Evolutionary conservation across 306 rosid genomes (phyloP), one percentile per base, ranked within the genome.

Genomic region (Casuarina glauca): DNA sequence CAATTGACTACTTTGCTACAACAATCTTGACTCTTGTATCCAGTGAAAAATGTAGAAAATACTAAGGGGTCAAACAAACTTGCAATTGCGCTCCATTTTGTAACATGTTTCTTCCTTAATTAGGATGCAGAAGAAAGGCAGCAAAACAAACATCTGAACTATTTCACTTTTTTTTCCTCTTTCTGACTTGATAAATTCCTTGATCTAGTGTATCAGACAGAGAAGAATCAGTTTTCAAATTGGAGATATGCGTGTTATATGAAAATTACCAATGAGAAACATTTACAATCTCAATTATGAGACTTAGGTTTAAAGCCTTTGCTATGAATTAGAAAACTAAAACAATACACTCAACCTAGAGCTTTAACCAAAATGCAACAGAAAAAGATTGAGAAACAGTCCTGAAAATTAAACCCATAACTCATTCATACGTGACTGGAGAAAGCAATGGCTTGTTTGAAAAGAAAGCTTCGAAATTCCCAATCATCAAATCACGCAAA

Each of bases 391-490:
- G 62, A 73, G 17, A 69, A 26, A 43, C 71, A 0, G 32, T 39
- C 45, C 45, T n/a, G 19, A 17, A 13, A 46, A 42, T 1, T 10
- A 9, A 17, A 44, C n/a, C 41, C 26, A 54, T 3, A 51, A 43
- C 13, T 77, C 67, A 82, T 68, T 73, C 75, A 73, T 69, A 48
- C 50, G 35, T 36, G 44, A 43, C 44, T 46, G 54, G 64, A 70
- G 82, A 58, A 15, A 83, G 78, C 45, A 85, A 52, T 74, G 93
- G 87, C 46, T 74, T 67, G 53, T 82, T 80, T 12, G 84, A 86
- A 79, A 85, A 87, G 76, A 89, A 89, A 16, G 90, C 91, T 67
- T 78, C 80, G 67, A 89, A 82, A 44, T 86, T 89, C 10, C 26
- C 80, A n/a, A 69, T 75, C 72, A 82, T 7, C 5, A 84, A 19